A percentile compares a stretch with the other conserved stretches of the same genome.
These are phyloP conservation scores for Chlorencoelia australis DNA, from an alignment of 2,329 filamentous ascomycete species.

Conservation along the genomic window DNA sequence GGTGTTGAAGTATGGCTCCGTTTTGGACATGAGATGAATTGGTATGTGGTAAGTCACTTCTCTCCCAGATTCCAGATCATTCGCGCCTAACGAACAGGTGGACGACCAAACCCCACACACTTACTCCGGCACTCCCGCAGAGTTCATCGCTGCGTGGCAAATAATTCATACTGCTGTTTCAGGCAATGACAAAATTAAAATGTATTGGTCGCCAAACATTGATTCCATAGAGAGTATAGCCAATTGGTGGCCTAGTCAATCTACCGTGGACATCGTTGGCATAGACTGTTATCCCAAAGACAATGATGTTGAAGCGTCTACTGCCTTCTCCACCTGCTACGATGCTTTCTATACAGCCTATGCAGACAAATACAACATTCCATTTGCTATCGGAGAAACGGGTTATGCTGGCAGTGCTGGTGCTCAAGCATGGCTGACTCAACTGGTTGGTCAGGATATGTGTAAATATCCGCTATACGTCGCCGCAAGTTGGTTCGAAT, in stretches of 20 bases:
- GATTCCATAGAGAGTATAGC: not conserved
- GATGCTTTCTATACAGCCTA: constrained; percentile 5
- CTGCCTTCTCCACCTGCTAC: constrained; percentile 4
- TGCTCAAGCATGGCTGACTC: constrained; percentile 5
- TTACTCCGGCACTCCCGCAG: constrained; percentile 3
- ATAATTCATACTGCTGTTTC: constrained; percentile 4
- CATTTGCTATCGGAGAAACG: constrained; percentile 8
- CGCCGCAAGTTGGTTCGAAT: constrained; percentile 8
- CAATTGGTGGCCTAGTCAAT: constrained; percentile 4
- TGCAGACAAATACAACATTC: constrained; percentile 2
- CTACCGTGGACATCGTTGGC: constrained; percentile 7
- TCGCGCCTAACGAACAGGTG: not conserved
- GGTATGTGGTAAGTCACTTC: constrained; percentile 3
- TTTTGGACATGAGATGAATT: constrained; percentile 11
- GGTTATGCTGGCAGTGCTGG: constrained; percentile 2
- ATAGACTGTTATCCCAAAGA: constrained; percentile 6
- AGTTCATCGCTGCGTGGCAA: constrained; percentile 8
- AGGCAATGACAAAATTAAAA: constrained; percentile 2
- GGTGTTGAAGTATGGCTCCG: constrained; percentile 9
- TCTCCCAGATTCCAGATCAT: not conserved
- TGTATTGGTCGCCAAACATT: constrained; percentile 7
- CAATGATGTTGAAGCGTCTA: not conserved
- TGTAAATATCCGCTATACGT: constrained; percentile 8
- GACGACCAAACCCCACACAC: not conserved
- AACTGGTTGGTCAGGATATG: constrained; percentile 8